Percentiles rank a stretch among this genome's conserved stretches.
phyloP scores from a whole-genome alignment of 192 early-diverging fungal genomes.

The Podila verticillata region DNA sequence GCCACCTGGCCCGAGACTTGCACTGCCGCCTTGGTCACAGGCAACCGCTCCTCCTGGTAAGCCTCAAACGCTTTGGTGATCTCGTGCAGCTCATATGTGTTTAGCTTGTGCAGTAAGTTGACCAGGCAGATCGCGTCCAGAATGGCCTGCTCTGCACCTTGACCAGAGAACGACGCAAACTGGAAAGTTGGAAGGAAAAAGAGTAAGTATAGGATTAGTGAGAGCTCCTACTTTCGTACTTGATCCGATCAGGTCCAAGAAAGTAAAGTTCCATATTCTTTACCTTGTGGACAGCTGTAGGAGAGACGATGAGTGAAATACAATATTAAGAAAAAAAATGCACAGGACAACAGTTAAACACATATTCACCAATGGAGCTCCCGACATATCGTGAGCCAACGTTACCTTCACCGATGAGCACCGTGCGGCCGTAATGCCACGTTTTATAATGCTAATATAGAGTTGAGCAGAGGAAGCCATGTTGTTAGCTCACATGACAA shows the following conservation, averaged over 20 bases:
- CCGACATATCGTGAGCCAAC: not conserved
- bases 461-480: not conserved
- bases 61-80: conserved; percentile 1
- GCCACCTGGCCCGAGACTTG: conserved; percentile 7
- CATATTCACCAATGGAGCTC: too few species aligned
- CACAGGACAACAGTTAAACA: too few species aligned
- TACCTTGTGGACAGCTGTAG: conserved; percentile 19
- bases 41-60: conserved; percentile 6
- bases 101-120: not conserved
- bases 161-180: conserved; percentile 19
- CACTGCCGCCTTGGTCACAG: conserved; percentile 2
- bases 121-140: conserved; percentile 9
- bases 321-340: too few species aligned
- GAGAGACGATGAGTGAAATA: too few species aligned
- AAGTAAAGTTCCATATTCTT: not conserved
- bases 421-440: conserved; percentile 21
- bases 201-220: too few species aligned
- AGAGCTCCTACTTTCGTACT: too few species aligned
- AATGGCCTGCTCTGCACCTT: conserved; percentile 14
- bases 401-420: conserved; percentile 21
- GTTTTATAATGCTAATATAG: conserved; percentile 21
- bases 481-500: not conserved
- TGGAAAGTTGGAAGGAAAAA: not conserved
- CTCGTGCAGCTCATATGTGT: not conserved
- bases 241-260: too few species aligned